A percentile compares a stretch with the other conserved stretches of the same genome.
These are phyloP conservation scores for Pythium vanterpoolii DNA, from an alignment of 352 stramenopile species.

Conservation along the genomic window DNA sequence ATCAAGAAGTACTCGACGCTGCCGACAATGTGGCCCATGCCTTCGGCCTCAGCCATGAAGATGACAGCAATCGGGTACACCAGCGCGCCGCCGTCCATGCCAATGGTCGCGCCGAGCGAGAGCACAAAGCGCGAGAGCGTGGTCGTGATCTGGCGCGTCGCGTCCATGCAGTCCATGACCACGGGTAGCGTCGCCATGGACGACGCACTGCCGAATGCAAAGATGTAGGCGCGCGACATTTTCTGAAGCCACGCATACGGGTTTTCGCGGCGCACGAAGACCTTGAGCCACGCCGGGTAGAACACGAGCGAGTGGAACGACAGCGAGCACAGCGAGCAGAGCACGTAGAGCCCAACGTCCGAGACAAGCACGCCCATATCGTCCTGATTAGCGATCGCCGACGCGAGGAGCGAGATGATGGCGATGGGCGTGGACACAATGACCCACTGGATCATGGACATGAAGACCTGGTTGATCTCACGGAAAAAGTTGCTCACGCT, in stretches of 20 bases:
- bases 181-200: conserved; percentile 47
- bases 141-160: conserved; percentile 19
- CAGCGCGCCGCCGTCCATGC: conserved; percentile 31
- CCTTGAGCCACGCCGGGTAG: conserved; percentile 30
- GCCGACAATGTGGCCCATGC: conserved; percentile 23
- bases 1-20: conserved; percentile 37
- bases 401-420: conserved; percentile 38
- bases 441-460: conserved; percentile 36
- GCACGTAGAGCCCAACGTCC: conserved; percentile 39
- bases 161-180: conserved; percentile 34
- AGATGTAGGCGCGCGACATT: conserved; percentile 32
- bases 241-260: conserved; percentile 31
- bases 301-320: conserved; percentile 32
- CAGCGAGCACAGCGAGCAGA: conserved; percentile 24
- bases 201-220: conserved; percentile 37
- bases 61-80: conserved; percentile 32
- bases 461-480: conserved; percentile 36
- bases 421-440: conserved; percentile 41
- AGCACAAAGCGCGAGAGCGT: conserved; percentile 34
- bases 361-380: conserved; percentile 29
- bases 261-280: conserved; percentile 27
- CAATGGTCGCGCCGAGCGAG: conserved; percentile 30
- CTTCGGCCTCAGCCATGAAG: conserved; percentile 36
- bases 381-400: conserved; percentile 25
- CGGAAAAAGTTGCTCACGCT: conserved; percentile 7